A percentile compares a stretch with the other conserved stretches of the same genome.
Evolutionary conservation across 805 yeast genomes (phyloP).

Genomic region (Saccharomycopsis synnaedendra): DNA sequence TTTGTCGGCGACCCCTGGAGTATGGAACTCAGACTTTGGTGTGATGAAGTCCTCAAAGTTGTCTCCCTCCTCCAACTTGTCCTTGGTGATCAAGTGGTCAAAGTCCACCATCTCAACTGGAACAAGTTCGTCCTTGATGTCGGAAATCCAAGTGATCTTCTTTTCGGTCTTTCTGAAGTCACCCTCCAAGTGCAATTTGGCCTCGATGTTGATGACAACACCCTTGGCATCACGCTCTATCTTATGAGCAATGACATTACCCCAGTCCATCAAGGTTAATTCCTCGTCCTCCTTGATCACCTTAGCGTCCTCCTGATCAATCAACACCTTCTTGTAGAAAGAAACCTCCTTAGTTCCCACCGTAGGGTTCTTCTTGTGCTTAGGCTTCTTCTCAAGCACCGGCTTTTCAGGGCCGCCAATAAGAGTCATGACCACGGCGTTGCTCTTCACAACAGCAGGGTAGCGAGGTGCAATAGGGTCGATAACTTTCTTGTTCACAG

Average conservation of each 20-base stretch:
- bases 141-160: constrained; percentile 91
- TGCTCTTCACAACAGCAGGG: constrained; percentile 56
- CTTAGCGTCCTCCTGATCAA: constrained; percentile 85
- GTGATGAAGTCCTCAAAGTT: constrained; percentile 87
- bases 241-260: constrained; percentile 73
- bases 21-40: constrained; percentile 74
- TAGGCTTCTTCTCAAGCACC: constrained; percentile 63
- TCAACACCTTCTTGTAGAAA: constrained; percentile 47
- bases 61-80: constrained; percentile 89
- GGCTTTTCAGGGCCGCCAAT: constrained; percentile 58
- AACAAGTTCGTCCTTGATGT: constrained; percentile 51
- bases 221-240: constrained; percentile 49
- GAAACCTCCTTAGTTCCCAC: constrained; percentile 78
- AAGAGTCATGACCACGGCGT: constrained; percentile 62
- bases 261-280: constrained; percentile 98
- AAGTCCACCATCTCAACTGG: constrained; percentile 78
- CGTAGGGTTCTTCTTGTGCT: constrained; percentile 90
- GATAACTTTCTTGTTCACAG: constrained; percentile 90
- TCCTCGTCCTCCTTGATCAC: constrained; percentile 66
- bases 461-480: constrained; percentile 97
- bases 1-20: constrained; percentile 67
- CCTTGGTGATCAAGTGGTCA: constrained; percentile 91
- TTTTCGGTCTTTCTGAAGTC: constrained; percentile 94
- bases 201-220: constrained; percentile 52
- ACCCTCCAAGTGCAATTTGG: constrained; percentile 82